Conservation (phyloP, 352 stramenopile species). For the Pythium sp. region DNA sequence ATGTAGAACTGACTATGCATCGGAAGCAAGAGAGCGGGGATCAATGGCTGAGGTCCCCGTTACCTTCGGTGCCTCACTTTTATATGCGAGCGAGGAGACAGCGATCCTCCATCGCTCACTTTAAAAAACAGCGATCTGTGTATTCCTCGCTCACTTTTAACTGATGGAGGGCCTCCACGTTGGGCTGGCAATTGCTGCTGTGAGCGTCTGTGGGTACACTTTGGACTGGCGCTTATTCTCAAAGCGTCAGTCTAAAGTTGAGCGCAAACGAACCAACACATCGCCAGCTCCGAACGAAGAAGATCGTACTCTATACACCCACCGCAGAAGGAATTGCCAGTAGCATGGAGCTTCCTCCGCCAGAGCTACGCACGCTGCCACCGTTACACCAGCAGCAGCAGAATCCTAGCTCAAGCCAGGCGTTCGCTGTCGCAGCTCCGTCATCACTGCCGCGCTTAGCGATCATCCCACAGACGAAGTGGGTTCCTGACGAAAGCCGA, state of each 20-base stretch:
- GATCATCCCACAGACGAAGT: neutral
- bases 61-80: too few relatives aligned
- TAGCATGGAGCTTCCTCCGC: neutral
- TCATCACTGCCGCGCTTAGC: neutral
- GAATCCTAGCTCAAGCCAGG: neutral
- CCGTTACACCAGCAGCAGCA: neutral
- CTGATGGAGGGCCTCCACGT: neutral
- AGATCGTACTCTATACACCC: neutral
- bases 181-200: neutral
- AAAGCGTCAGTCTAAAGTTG: neutral
- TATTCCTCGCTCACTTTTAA: too few relatives aligned
- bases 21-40: too few relatives aligned
- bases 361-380: neutral
- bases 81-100: too few relatives aligned
- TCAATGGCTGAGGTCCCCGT: too few relatives aligned
- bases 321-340: neutral
- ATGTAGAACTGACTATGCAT: too few relatives aligned
- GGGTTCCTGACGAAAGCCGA: neutral
- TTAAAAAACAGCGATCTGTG: too few relatives aligned
- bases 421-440: neutral
- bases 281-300: neutral
- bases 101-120: too few relatives aligned
- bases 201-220: neutral
- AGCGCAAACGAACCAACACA: neutral
- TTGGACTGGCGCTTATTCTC: neutral